A percentile compares a stretch with the other conserved stretches of the same genome.
Evolutionary conservation across 441 rosid genomes (phyloP).

Genomic region (Melianthus villosus): DNA sequence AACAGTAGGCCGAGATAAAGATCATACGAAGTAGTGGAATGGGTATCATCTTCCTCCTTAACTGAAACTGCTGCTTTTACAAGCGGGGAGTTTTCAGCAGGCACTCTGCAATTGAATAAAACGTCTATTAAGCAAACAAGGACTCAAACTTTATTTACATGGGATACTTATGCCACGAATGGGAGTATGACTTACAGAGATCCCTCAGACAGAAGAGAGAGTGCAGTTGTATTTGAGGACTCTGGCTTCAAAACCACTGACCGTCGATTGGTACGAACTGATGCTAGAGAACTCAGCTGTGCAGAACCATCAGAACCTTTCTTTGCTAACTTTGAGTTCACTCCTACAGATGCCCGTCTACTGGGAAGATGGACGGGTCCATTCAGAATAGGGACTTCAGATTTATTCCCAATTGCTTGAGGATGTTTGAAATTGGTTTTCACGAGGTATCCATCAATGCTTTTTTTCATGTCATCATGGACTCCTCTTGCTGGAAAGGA

Average conservation of each 20-base stretch:
- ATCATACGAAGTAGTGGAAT: slow-evolving; percentile 43
- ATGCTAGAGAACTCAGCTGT: slow-evolving; percentile 20
- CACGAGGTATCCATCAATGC: slow-evolving; percentile 27
- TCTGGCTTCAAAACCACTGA: slow-evolving; percentile 29
- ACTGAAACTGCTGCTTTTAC: slow-evolving; percentile 14
- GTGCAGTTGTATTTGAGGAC: slow-evolving; percentile 21
- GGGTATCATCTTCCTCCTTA: slow-evolving; percentile 53
- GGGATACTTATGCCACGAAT: too few relatives aligned
- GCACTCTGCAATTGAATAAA: slow-evolving; percentile 23
- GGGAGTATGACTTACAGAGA: slow-evolving; percentile 46
- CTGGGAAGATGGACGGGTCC: too few relatives aligned
- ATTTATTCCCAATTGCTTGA: slow-evolving; percentile 16
- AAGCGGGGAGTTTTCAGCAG: slow-evolving; percentile 24
- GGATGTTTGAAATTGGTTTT: slow-evolving; percentile 27
- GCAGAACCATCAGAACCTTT: slow-evolving; percentile 15
- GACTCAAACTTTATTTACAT: too few relatives aligned
- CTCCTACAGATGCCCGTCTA: slow-evolving; percentile 17
- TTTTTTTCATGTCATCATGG: slow-evolving; percentile 32
- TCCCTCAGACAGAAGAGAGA: slow-evolving; percentile 18
- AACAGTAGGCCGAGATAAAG: slow-evolving; percentile 12
- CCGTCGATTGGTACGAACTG: slow-evolving; percentile 17
- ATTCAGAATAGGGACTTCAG: too few relatives aligned
- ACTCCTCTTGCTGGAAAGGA: slow-evolving; percentile 49
- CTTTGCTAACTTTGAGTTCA: slow-evolving; percentile 21
- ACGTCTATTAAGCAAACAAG: neutral